A percentile compares a stretch with the other conserved stretches of the same genome.
Evolutionary conservation across 2,329 filamentous ascomycete species (phyloP).

Genomic region (Trichoderma aggressivum): DNA sequence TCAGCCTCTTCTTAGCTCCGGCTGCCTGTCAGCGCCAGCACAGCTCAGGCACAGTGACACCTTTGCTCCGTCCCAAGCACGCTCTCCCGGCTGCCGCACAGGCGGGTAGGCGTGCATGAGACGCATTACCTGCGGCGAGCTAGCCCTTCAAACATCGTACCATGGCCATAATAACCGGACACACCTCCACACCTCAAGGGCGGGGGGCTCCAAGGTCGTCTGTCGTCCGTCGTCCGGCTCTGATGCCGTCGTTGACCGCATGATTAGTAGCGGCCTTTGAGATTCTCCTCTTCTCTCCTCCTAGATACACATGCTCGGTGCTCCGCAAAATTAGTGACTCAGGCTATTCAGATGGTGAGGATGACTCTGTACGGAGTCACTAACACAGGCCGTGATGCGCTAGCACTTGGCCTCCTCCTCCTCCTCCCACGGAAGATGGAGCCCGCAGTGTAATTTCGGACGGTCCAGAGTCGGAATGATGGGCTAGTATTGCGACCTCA

Average conservation of each 20-base stretch:
- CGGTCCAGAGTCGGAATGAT: background rate
- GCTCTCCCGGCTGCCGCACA: background rate
- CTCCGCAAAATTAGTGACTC: background rate
- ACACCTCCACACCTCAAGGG: background rate
- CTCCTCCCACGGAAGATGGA: background rate
- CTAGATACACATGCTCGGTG: background rate
- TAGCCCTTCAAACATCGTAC: background rate
- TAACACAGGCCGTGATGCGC: background rate
- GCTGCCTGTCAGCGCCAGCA: background rate
- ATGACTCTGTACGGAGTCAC: background rate
- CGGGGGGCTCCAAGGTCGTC: background rate
- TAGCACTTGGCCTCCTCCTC: background rate
- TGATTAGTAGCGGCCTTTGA: background rate
- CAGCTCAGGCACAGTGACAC: background rate
- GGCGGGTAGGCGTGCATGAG: background rate
- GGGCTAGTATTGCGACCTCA: background rate
- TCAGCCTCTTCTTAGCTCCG: background rate
- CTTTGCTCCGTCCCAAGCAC: background rate
- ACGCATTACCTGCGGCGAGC: background rate
- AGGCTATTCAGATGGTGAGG: background rate
- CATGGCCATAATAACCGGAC: background rate
- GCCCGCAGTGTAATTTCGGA: background rate
- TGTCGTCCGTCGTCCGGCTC: background rate
- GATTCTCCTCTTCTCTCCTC: background rate
- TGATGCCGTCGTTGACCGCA: background rate